Conservation (phyloP, 2,329 filamentous ascomycete species). For the Cladosporium halotolerans region DNA sequence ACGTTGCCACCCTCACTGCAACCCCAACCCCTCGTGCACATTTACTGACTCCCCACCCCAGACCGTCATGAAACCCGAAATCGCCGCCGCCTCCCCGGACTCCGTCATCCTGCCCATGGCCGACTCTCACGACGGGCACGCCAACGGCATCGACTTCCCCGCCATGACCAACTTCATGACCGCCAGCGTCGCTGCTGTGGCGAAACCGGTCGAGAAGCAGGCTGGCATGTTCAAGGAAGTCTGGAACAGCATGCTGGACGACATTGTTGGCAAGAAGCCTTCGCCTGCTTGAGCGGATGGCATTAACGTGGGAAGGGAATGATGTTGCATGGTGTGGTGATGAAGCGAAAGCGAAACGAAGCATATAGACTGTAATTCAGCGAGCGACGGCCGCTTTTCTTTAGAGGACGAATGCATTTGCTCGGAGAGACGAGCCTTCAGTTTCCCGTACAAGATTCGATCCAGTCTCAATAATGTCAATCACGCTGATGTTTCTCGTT, state of each 20-base stretch:
- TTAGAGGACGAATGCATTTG: too few relatives aligned
- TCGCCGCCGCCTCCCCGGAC: slow-evolving; percentile 48
- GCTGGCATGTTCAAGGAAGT: slow-evolving; percentile 36
- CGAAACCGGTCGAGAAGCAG: slow-evolving; percentile 34
- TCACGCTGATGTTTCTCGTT: too few relatives aligned
- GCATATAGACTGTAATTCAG: too few relatives aligned
- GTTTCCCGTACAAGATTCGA: too few relatives aligned
- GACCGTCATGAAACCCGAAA: slow-evolving; percentile 50
- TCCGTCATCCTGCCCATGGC: slow-evolving; percentile 49
- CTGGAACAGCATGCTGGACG: slow-evolving; percentile 46
- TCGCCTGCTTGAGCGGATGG: not conserved
- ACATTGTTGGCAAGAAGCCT: slow-evolving; percentile 32
- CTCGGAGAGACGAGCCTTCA: too few relatives aligned
- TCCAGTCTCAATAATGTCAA: too few relatives aligned
- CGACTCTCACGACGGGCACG: slow-evolving; percentile 52
- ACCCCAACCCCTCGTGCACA: not conserved
- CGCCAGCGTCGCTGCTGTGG: slow-evolving; percentile 32
- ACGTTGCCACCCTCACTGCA: slow-evolving; percentile 4
- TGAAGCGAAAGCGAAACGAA: too few relatives aligned
- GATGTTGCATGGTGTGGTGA: too few relatives aligned
- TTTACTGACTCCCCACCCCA: not conserved
- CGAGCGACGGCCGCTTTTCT: too few relatives aligned
- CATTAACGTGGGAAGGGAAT: too few relatives aligned
- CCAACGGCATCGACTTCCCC: slow-evolving; percentile 51
- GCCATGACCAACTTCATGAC: slow-evolving; percentile 47